Evolutionary conservation across 73 alveolate genomes (phyloP).

Genomic region (Tetrahymena malaccensis): DNA sequence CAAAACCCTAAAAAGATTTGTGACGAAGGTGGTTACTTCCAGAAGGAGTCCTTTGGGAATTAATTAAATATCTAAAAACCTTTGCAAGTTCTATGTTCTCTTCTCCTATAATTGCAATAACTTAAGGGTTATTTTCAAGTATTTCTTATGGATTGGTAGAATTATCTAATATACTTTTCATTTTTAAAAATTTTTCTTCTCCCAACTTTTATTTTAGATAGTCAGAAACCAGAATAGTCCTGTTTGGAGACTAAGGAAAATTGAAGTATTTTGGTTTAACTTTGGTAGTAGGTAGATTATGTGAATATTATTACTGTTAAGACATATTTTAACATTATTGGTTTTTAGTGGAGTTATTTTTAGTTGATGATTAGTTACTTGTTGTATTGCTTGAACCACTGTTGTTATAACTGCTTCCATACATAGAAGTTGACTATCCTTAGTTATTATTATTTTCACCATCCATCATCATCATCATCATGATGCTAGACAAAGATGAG

Average conservation of each 20-base stretch:
- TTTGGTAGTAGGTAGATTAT: not conserved
- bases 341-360: not conserved
- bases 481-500: not conserved
- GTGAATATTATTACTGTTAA: not conserved
- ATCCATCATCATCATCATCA: not conserved
- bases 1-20: not conserved
- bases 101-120: constrained; percentile 19
- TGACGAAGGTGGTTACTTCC: not conserved
- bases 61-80: not conserved
- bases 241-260: constrained; percentile 30
- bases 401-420: not conserved
- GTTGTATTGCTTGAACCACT: not conserved
- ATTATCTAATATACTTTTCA: constrained; percentile 22
- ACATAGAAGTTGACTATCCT: not conserved
- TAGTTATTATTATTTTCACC: not conserved
- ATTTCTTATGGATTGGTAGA: constrained; percentile 15
- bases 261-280: not conserved
- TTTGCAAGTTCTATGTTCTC: constrained; percentile 19
- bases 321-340: not conserved
- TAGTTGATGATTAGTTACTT: not conserved
- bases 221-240: constrained; percentile 24
- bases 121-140: constrained; percentile 10
- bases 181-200: constrained; percentile 10
- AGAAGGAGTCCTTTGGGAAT: not conserved
- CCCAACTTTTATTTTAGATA: constrained; percentile 24